phyloP scores from a whole-genome alignment of 2,329 filamentous ascomycete genomes.

The Calonectria multiphialidica region DNA sequence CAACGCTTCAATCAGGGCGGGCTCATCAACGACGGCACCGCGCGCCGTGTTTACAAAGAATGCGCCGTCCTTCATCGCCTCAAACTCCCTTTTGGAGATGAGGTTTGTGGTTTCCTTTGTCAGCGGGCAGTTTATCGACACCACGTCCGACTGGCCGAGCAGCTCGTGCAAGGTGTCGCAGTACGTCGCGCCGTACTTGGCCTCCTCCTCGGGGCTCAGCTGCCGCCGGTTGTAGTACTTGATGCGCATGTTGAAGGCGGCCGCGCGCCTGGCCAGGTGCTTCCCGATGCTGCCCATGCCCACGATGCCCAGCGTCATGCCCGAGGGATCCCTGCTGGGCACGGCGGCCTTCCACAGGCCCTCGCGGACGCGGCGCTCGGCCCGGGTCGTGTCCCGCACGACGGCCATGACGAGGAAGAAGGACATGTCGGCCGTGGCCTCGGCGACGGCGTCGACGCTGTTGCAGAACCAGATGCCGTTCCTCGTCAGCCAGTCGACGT shows the following conservation, averaged over 20 bases:
- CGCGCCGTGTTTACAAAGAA: slow-evolving; percentile 65
- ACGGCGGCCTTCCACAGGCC: slow-evolving; percentile 53
- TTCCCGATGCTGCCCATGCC: slow-evolving; percentile 63
- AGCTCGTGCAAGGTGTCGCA: slow-evolving; percentile 53
- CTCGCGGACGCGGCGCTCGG: slow-evolving; percentile 50
- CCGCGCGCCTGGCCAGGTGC: slow-evolving; percentile 54
- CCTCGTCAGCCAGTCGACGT: slow-evolving; percentile 55
- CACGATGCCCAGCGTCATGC: slow-evolving; percentile 59
- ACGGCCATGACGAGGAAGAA: slow-evolving; percentile 49
- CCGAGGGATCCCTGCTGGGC: slow-evolving; percentile 56
- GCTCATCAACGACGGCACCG: slow-evolving; percentile 62
- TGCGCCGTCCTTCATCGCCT: slow-evolving; percentile 59
- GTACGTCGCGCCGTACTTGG: slow-evolving; percentile 50
- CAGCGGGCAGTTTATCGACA: slow-evolving; percentile 56
- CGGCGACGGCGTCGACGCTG: slow-evolving; percentile 63
- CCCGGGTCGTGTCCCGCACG: slow-evolving; percentile 57
- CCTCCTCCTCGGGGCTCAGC: slow-evolving; percentile 50
- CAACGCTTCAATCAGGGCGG: slow-evolving; percentile 59
- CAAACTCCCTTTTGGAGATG: slow-evolving; percentile 55
- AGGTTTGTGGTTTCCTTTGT: slow-evolving; percentile 54
- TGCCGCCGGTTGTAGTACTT: slow-evolving; percentile 57
- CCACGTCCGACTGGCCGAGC: slow-evolving; percentile 54
- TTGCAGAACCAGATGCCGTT: slow-evolving; percentile 66
- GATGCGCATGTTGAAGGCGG: slow-evolving; percentile 57
- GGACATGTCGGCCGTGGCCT: slow-evolving; percentile 65